Percentiles rank a stretch among this genome's conserved stretches.
Conservation (phyloP, 345 rosid genomes). For the Aethionema arabicum region DNA sequence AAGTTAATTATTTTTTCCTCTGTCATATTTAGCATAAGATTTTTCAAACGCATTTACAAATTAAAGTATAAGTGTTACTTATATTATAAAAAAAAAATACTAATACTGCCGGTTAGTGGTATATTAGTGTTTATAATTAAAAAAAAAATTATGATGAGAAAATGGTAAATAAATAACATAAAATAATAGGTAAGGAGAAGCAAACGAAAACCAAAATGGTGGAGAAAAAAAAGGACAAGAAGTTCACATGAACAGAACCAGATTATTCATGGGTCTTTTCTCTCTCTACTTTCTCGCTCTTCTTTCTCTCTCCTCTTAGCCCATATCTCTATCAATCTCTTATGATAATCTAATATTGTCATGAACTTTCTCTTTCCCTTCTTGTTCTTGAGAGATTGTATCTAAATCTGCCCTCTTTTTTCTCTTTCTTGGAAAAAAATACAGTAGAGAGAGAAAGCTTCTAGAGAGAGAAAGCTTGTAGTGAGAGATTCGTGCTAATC, state of each 20-base stretch:
- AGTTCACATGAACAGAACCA: constrained; percentile 45
- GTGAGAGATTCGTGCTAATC: constrained; percentile 27
- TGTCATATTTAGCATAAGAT: too few relatives aligned
- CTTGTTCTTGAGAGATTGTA: constrained; percentile 27
- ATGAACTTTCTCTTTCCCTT: neutral
- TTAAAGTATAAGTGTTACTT: too few relatives aligned
- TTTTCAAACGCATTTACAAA: too few relatives aligned
- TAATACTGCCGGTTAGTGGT: too few relatives aligned
- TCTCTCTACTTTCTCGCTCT: constrained; percentile 12
- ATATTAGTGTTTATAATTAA: too few relatives aligned
- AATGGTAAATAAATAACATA: too few relatives aligned
- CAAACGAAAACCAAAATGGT: constrained; percentile 31
- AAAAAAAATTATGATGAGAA: too few relatives aligned
- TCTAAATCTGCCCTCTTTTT: constrained; percentile 12
- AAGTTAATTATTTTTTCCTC: too few relatives aligned
- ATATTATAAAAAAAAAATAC: too few relatives aligned
- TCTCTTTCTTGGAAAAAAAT: constrained; percentile 15
- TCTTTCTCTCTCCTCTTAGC: constrained; percentile 16
- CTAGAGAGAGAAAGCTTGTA: neutral
- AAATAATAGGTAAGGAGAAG: constrained; percentile 20
- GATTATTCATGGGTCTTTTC: constrained; percentile 39
- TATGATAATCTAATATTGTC: constrained; percentile 8
- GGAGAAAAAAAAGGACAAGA: constrained; percentile 36
- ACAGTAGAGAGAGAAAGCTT: constrained; percentile 25
- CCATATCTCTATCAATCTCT: constrained; percentile 36